Percentiles rank a stretch among this genome's conserved stretches.
Evolutionary conservation across 2,329 filamentous ascomycete species (phyloP).

Genomic region (Tolypocladium inflatum): DNA sequence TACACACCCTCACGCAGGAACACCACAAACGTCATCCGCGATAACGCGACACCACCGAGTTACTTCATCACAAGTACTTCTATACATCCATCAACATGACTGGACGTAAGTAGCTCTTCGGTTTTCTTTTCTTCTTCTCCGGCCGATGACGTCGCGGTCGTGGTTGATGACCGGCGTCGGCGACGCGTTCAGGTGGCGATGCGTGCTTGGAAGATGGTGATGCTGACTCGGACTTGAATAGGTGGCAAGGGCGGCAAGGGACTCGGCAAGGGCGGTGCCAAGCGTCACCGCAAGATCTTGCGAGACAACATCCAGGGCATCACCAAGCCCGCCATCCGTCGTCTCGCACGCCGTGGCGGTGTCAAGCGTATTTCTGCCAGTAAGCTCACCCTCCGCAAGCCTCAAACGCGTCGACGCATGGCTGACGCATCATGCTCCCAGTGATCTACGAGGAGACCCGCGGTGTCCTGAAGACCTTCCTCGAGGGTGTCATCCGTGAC

Average conservation of each 20-base stretch:
- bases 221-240: constrained; percentile 40
- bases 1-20: constrained; percentile 13
- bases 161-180: background rate
- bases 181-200: background rate
- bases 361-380: constrained; percentile 99
- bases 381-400: constrained; percentile 33
- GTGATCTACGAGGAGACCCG: constrained; percentile 76
- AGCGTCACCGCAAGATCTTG: constrained; percentile 98
- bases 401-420: background rate
- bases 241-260: constrained; percentile 96
- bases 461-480: constrained; percentile 70
- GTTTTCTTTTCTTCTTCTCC: constrained; percentile 3
- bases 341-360: constrained; percentile 98
- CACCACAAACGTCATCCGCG: constrained; percentile 13
- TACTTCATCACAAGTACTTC: constrained; percentile 6
- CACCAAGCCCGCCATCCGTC: constrained; percentile 95
- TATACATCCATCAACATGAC: constrained; percentile 48
- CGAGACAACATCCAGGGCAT: constrained; percentile 99
- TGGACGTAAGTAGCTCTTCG: constrained; percentile 52
- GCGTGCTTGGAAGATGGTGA: background rate
- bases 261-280: constrained; percentile 95
- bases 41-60: constrained; percentile 6
- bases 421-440: constrained; percentile 7
- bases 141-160: background rate
- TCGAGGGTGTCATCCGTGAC: constrained; percentile 67